phyloP scores from a whole-genome alignment of 345 rosid species.

The Fremontodendron californicum region DNA sequence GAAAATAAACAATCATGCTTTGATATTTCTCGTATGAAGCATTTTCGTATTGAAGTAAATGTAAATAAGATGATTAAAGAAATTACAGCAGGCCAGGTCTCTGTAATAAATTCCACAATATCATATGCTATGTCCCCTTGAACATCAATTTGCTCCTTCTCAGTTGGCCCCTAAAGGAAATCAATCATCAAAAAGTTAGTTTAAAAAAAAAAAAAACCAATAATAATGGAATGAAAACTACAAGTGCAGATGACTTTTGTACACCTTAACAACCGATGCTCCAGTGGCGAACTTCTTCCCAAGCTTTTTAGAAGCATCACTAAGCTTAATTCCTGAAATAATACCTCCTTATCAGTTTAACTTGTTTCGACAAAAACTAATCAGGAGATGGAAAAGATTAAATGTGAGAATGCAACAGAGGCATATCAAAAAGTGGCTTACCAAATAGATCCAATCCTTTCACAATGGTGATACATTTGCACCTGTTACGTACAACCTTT shows the following conservation, averaged over 20 bases:
- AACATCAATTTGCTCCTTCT: conserved; percentile 95
- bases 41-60: neutral
- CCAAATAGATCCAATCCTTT: conserved; percentile 96
- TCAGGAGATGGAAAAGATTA: neutral
- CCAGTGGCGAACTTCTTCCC: conserved; percentile 99
- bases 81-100: conserved; percentile 83
- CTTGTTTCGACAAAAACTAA: neutral
- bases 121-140: conserved; percentile 95
- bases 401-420: conserved; percentile 2
- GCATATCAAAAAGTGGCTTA: conserved; percentile 30
- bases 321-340: conserved; percentile 73
- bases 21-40: no score
- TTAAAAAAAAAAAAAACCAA: conserved; percentile 1
- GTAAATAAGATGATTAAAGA: neutral
- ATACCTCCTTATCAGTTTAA: conserved; percentile 11
- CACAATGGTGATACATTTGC: conserved; percentile 85
- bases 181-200: conserved; percentile 2
- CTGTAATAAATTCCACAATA: conserved; percentile 78
- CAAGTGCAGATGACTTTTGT: conserved; percentile 1
- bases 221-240: conserved; percentile 2
- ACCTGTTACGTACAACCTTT: conserved; percentile 87
- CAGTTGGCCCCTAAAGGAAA: conserved; percentile 81
- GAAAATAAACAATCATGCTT: neutral
- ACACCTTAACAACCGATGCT: conserved; percentile 95
- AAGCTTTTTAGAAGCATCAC: conserved; percentile 89